A percentile compares a stretch with the other conserved stretches of the same genome.
Conservation (phyloP, 129 eudicot species). For the Artemisia argyi region DNA sequence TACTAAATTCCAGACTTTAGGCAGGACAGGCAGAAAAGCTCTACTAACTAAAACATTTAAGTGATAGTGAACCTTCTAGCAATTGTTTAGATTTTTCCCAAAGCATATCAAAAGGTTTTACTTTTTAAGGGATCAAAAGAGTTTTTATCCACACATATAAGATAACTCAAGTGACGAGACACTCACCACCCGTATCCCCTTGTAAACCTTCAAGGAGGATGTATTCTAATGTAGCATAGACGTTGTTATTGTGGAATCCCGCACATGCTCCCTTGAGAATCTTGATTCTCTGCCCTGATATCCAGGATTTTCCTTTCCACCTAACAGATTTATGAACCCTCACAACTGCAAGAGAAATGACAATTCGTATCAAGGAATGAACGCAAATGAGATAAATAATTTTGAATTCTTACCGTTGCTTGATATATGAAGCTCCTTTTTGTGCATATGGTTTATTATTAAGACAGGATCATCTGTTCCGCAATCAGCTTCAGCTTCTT, state of each 20-base stretch:
- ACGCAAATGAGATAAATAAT: background rate
- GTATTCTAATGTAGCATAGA: conserved; percentile 70
- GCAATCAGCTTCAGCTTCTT: conserved; percentile 56
- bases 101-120: background rate
- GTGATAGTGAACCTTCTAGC: background rate
- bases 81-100: background rate
- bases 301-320: conserved; percentile 63
- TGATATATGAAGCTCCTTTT: conserved; percentile 40
- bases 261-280: conserved; percentile 76
- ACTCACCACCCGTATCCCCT: conserved; percentile 77
- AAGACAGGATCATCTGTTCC: conserved; percentile 68
- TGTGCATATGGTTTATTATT: conserved; percentile 38
- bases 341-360: conserved; percentile 45
- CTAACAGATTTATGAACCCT: conserved; percentile 60
- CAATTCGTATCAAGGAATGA: background rate
- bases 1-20: background rate
- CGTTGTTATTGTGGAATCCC: conserved; percentile 51
- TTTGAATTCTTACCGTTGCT: conserved; percentile 45
- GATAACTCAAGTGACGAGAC: background rate
- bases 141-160: no score
- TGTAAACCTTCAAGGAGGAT: conserved; percentile 71
- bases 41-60: background rate
- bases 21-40: background rate
- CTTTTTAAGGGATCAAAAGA: no score
- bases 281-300: conserved; percentile 71